Evolutionary conservation across 352 stramenopile species (phyloP), one percentile per base, ranked within the genome.

Genomic region (Globisporangium mamillatum): DNA sequence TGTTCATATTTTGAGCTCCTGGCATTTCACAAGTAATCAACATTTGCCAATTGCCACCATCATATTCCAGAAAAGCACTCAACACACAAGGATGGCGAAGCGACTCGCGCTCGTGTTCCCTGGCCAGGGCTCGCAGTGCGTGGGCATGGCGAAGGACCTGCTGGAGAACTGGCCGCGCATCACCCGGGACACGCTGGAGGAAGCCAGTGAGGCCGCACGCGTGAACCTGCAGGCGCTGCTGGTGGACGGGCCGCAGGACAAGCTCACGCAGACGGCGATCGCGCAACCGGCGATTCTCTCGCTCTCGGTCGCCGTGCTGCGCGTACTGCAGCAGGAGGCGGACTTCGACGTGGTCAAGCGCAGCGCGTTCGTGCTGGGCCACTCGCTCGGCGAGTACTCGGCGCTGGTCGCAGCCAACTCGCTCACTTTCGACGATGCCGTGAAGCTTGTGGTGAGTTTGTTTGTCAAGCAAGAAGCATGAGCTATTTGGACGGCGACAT

Each of bases 361-460:
- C 72, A 79, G n/a, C 46, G 75, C 58, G 9, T 82, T 83, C 25
- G 83, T 80, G 32, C 55, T 95, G 54, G 89, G 89, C 59, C 89
- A 96, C 75, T 96, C 89, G 67, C 74, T 96, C 12, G 89, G 89
- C 56, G 88, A 96, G 73, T 96, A 95, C 75, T 88, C 89, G 70
- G 89, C 89, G 66, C 75, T 96, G 29, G 88, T 93, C 60, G 85
- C 89, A 1, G 79, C 85, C 9, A 71, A 81, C 18, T 71, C 84
- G 50, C 73, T 96, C 58, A 60, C 76, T 1, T 93, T 96, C 52
- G 78, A 77, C 8, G 82, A 91, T 58, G 87, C 84, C 27, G 80
- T 84, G 38, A 66, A 71, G 65, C 83, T 95, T 27, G 87, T 93
- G 71, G 81, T 89, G 59, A 50, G 44, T 22, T 16, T n/a, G 44